Conservation (phyloP, 345 rosid genomes). For the Arabidopsis arenosa region DNA sequence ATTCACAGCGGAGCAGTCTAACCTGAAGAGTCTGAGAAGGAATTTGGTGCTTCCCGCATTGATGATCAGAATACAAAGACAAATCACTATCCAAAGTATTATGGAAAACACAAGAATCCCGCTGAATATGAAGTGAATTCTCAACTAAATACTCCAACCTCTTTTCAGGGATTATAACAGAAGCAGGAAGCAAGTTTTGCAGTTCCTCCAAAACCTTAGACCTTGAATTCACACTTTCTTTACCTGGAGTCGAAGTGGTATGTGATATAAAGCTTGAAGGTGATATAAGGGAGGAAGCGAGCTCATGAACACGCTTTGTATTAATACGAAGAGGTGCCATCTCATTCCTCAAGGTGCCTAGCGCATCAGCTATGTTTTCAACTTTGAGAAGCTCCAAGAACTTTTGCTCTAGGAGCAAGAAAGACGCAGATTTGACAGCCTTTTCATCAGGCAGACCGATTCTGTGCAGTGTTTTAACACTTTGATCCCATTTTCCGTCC, state of each 20-base stretch:
- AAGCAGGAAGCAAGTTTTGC: conserved; percentile 69
- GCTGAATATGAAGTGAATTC: conserved; percentile 63
- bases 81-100: conserved; percentile 63
- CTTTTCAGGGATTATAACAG: conserved; percentile 64
- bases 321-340: conserved; percentile 65
- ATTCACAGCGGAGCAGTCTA: conserved; percentile 36
- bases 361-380: conserved; percentile 56
- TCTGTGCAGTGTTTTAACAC: conserved; percentile 55
- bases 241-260: conserved; percentile 43
- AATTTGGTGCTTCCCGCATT: conserved; percentile 67
- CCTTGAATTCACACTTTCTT: conserved; percentile 49
- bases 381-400: conserved; percentile 58
- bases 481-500: conserved; percentile 73
- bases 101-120: conserved; percentile 67
- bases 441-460: conserved; percentile 63
- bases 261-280: conserved; percentile 41
- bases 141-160: conserved; percentile 78
- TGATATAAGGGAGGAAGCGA: conserved; percentile 56
- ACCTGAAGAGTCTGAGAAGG: conserved; percentile 79
- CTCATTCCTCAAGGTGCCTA: conserved; percentile 63
- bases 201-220: conserved; percentile 60
- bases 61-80: conserved; percentile 69
- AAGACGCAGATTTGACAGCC: conserved; percentile 59
- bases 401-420: conserved; percentile 71
- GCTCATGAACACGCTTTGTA: conserved; percentile 58